Base-by-base conservation (phyloP, 192 early-diverging fungal species). In the Dissophora globulifera region DNA sequence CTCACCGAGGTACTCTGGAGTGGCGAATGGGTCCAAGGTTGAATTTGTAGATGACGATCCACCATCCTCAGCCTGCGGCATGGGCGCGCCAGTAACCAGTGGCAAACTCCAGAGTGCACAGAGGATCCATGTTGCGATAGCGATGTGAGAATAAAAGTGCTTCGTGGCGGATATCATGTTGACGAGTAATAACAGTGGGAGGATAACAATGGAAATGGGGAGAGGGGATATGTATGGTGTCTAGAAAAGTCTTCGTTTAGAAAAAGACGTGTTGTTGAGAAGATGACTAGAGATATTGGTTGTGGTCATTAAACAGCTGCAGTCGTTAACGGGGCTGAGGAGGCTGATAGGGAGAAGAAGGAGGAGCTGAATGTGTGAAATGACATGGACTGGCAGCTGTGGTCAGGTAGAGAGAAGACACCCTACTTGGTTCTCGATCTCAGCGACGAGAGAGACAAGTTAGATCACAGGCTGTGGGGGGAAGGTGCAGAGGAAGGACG, bases 1-100 rank as follows among this genome's bases (percentile, higher is more conserved):
- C n/a, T 26, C 50, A 76, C 72, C 72, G 0, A 66, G 47, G 20
- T 61, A 76, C 22, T 53, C 49, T 41, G 72, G 72, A 0, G 72
- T 63, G 3, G 62, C 49, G 46, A 76, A 76, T 2, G 72, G 72
- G 50, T 76, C 72, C 1, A 40, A 33, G 25, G 56, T 27, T 8
- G 57, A 48, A 19, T 23, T 41, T 4, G 35, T 42, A 19, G 35
- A 50, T 5, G 32, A 31, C 19, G 19, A 12, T 40, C 13, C 49
- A 17, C 17, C 48, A 26, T 48, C 57, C n/a, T 35, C 16, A 0
- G 57, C 38, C 19, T 70, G 58, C 1, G 58, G 58, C 27, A 71
- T n/a, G 15, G 69, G 69, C 0, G 59, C 58, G 3, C 45, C 69
- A 22, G n/a, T 5, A 16, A 25, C 38, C 19, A 15, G 16, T 8